Evolutionary conservation across 2,329 filamentous ascomycete genomes (phyloP).

Genomic region (Seiridium cupressi): DNA sequence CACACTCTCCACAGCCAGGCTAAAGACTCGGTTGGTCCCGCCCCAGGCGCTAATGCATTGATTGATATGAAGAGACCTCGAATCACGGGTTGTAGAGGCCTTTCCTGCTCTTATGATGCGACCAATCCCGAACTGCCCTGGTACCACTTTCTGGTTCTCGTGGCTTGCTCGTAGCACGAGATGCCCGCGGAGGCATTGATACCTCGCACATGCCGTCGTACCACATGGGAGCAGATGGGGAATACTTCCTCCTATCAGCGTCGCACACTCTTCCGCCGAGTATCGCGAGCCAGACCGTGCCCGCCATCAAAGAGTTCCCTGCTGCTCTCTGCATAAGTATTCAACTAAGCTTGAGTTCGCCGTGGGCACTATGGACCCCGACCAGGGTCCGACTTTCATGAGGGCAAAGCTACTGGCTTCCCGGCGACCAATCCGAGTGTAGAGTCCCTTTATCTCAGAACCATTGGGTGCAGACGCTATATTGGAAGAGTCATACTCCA

Average conservation of each 20-base stretch:
- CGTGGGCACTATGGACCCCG: background rate
- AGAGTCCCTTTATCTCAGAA: background rate
- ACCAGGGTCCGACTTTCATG: background rate
- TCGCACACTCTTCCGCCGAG: background rate
- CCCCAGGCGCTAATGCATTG: slow-evolving; percentile 11
- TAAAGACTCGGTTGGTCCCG: slow-evolving; percentile 23
- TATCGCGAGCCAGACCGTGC: background rate
- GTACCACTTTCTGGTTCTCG: background rate
- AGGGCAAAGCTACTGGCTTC: background rate
- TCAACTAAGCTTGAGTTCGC: background rate
- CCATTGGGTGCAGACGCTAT: slow-evolving; percentile 5
- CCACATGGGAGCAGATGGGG: background rate
- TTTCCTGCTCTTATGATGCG: background rate
- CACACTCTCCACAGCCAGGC: slow-evolving; percentile 20
- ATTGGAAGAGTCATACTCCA: slow-evolving; percentile 4
- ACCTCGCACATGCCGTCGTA: background rate
- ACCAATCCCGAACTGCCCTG: background rate
- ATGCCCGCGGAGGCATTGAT: background rate
- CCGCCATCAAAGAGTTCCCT: background rate
- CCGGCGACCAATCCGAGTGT: slow-evolving; percentile 6
- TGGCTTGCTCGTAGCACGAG: background rate
- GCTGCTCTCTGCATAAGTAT: background rate
- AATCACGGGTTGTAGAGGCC: slow-evolving; percentile 1
- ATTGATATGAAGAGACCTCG: slow-evolving; percentile 4
- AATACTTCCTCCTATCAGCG: slow-evolving; percentile 9